Evolutionary conservation across 73 alveolate species (phyloP).

Genomic region (Halteria grandinella): DNA sequence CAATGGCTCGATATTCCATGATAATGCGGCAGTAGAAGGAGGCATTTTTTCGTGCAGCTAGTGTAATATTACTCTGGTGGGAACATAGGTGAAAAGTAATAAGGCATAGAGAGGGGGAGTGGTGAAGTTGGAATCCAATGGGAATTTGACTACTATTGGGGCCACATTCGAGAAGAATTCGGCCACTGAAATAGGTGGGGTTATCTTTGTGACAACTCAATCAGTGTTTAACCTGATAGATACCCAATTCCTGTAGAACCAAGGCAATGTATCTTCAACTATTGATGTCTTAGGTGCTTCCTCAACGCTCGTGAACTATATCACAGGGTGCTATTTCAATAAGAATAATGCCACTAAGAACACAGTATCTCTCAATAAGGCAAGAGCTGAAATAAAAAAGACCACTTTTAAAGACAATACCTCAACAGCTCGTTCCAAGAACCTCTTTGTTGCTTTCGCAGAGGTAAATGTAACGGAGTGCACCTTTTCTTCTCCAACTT

Average conservation of each 20-base stretch:
- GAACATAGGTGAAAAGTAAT: no score
- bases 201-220: background rate
- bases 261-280: background rate
- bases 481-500: background rate
- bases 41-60: no score
- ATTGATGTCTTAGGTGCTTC: background rate
- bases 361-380: background rate
- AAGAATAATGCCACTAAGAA: background rate
- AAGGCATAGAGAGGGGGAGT: no score
- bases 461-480: background rate
- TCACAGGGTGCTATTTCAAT: background rate
- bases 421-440: background rate
- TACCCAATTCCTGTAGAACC: background rate
- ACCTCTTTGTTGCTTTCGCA: conserved; percentile 17
- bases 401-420: background rate
- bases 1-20: no score
- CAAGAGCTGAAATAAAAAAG: background rate
- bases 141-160: no score
- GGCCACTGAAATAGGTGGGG: background rate
- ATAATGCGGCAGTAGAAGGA: no score
- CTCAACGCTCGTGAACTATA: background rate
- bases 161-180: no score
- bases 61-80: no score
- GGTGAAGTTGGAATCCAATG: no score
- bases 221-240: background rate